Conservation (phyloP, 352 stramenopile species). For the Phytopythium ostracodes region DNA sequence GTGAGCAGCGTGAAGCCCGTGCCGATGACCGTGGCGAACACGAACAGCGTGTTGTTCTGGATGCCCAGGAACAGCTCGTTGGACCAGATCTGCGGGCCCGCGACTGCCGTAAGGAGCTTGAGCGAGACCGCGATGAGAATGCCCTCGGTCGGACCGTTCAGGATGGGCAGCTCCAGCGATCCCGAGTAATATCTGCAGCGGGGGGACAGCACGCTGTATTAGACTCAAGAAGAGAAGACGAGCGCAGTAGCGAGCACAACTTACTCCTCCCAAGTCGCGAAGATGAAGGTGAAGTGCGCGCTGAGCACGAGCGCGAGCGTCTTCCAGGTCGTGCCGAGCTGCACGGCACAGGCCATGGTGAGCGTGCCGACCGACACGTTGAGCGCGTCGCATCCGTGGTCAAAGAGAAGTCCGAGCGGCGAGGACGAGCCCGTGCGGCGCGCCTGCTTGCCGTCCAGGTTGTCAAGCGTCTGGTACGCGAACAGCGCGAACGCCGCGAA, state of each 20-base stretch:
- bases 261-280: constrained; percentile 86
- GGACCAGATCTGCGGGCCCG: constrained; percentile 71
- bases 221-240: not conserved
- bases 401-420: constrained; percentile 97
- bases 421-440: constrained; percentile 92
- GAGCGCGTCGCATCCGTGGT: constrained; percentile 92
- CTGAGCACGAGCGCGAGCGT: constrained; percentile 70
- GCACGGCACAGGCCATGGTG: constrained; percentile 75
- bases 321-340: constrained; percentile 79
- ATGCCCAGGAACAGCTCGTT: constrained; percentile 52
- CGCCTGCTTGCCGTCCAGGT: constrained; percentile 99
- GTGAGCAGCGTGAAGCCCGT: constrained; percentile 55
- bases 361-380: constrained; percentile 82
- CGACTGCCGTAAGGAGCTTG: constrained; percentile 65
- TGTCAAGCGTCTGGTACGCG: constrained; percentile 82
- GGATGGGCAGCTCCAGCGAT: constrained; percentile 91
- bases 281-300: constrained; percentile 79
- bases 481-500: constrained; percentile 59
- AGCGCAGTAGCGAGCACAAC: not conserved
- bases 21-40: constrained; percentile 57
- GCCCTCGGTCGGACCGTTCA: constrained; percentile 97
- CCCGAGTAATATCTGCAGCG: constrained; percentile 90
- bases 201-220: not conserved
- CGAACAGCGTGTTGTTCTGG: constrained; percentile 83
- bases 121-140: constrained; percentile 84